Base-by-base conservation (phyloP, 352 stramenopile species). In the Globisporangium ultimum region DNA sequence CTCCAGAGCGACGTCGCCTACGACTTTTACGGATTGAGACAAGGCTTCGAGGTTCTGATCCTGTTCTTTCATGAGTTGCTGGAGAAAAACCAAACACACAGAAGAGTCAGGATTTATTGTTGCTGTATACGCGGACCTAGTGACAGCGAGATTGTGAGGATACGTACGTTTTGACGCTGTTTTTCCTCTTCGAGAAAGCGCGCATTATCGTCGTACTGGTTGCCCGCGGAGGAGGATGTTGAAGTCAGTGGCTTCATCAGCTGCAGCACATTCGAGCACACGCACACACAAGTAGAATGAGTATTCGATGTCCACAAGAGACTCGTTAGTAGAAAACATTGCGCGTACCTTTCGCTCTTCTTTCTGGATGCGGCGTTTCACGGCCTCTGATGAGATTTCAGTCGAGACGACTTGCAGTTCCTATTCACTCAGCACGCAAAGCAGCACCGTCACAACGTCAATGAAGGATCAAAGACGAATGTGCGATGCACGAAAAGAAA, bases 41-140 rank as follows among this genome's bases (percentile, higher is more conserved):
- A 92, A 71, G 4, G 70, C 76, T 24, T 84, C 79, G 32, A 92
- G 66, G 55, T 63, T 86, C 42, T 74, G 57, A 32, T 93, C 78
- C 58, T 93, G 83, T 50, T 90, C 75, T 40, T 77, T 66, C 59
- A 91, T 80, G 41, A 90, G 68, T 80, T 89, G 80, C 74, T 86
- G 48, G n/a, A 14, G 60, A 17, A 8, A 9, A 22, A 2, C 1
- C 43, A 14, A 11, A 11, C 12, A 28, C 8, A 55, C n/a, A 50
- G 45, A 1, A 41, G 12, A 2, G 21, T 61, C 22, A 58, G 47
- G 18, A 17, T 28, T 6, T 8, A 43, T 41, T 17, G 38, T 43
- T 43, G 38, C 24, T 32, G 5, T 32, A 32, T 32, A 32, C n/a
- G 24, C 24, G 24, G 24, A 32, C 5, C 24, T 6, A 32, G 2